Evolutionary conservation across 2,329 filamentous ascomycete species (phyloP), one percentile per base, ranked within the genome.

Genomic region (Colletotrichum gigasporum): DNA sequence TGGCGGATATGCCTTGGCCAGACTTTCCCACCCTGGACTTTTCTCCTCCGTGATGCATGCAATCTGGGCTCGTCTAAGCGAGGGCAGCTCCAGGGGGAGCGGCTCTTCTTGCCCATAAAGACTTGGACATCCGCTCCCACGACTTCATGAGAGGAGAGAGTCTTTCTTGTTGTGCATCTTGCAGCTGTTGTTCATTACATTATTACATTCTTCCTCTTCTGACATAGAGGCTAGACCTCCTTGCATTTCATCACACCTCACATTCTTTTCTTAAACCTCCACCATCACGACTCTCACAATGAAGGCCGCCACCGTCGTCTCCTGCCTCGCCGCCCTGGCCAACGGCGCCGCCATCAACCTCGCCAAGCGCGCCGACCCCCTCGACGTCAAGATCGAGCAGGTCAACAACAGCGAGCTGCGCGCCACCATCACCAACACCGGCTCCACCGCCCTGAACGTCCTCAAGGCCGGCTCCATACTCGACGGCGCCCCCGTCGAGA

Each of bases 381-480:
- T 80, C 56, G 73, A 76, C 47, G 76, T 80, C 57, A 74, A 78
- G 68, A 76, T 83, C 57, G 73, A 80, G 70, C 74, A 78, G 64
- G 71, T 78, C 16, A 79, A 78, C 65, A 83, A 84, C 73, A 79
- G 80, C 34, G 75, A 76, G 37, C 76, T 85, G 69, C 82, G 81
- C 73, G 80, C 82, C 20, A 75, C 74, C 41, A 75, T 85, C 56
- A 83, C 79, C 66, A 85, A 85, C 77, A 83, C 75, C 22, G 82
- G 82, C 52, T 72, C 73, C 52, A 73, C 73, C 52, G 73, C 75
- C 59, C 68, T 85, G 63, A 83, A 82, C 71, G 68, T 85, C 34
- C 72, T 85, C 63, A 84, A 80, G 75, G 79, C 78, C 39, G 82
- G 82, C 28, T 81, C 80, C 22, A 78, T 85, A 69, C 72, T 85